Base-by-base conservation (phyloP, 495 filamentous ascomycete species). In the Symbiotaphrina buchneri region DNA sequence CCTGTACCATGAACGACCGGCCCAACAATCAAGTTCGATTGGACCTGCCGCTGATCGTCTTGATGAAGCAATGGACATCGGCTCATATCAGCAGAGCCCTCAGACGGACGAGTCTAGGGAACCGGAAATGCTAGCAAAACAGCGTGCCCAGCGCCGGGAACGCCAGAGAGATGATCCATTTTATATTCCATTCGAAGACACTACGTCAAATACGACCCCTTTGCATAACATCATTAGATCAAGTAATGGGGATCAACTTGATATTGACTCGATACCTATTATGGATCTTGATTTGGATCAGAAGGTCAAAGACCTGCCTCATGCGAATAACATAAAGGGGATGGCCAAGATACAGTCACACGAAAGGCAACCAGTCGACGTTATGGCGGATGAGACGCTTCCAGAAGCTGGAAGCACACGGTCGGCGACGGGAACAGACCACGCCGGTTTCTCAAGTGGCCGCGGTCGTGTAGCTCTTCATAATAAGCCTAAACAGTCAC, bases 201-300 rank as follows among this genome's bases (percentile, higher is more conserved):
- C 37, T 0, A 41, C 43, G 6, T 62, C 57, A 5, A 66, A 58
- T 22, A 73, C 66, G 1, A 80, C 77, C 0, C 72, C 76, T 2
- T 62, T 79, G 33, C 71, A 79, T 42, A 72, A 71, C 32, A 70
- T 80, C 23, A 55, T 82, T 0, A 58, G 65, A 35, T 62, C 52
- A 18, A 65, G 66, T 19, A 75, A 80, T 40, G 71, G 70, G 2
- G 69, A 71, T 5, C 74, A 69, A 18, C 51, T 93, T 10, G 87
- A 97, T 45, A 63, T 97, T 30, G 87, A 97, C 46, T 64, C 76
- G 10, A 97, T 97, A 37, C 87, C 87, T 1, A 85, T 95, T 37
- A 81, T 97, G 63, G 70, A 90, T 40, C 64, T 97, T 16, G 68
- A 84, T 41, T 56, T 92, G 16, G 68, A 65, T 2, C 63, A 61